Base-by-base conservation (phyloP, 495 filamentous ascomycete species). In the Hypoxylon subgilvum region DNA sequence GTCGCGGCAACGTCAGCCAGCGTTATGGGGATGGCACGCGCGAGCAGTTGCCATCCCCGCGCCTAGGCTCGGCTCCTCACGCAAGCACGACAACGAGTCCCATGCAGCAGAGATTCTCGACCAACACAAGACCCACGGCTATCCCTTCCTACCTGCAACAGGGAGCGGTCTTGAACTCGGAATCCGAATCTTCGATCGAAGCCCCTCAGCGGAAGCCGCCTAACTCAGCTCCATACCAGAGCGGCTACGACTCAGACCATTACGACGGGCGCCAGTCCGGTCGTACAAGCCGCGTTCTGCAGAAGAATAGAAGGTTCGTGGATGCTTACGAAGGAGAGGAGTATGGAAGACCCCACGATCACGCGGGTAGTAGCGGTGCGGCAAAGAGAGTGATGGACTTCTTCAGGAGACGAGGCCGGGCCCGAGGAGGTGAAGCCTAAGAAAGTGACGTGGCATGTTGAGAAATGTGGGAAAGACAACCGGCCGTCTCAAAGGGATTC, bases 321-420 rank as follows among this genome's bases (percentile, higher is more conserved):
- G 91, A 97, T 61, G 91, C 90, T n/a, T 96, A 92, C 66, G 92
- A 96, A 62, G 84, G 86, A 43, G 85, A 87, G 51, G 79, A 83
- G 42, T 82, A 85, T 50, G 74, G 75, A 30, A 72, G 86, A 6
- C 82, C 86, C 10, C 73, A 71, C 38, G 77, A 82, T 48, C 85
- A 91, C 69, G 86, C 84, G 3, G 94, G 93, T 23, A 94, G 88
- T 66, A 89, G 84, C 50, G 90, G 91, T 27, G 88, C 91, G 12
- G 91, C 92, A 13, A 85, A 90, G 61, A 87, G 89, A 65, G 94
- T 98, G 40, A 98, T 98, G 94, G 94, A 97, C 73, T 94, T 96
- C 72, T 98, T 98, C 77, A 83, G 94, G 65, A 78, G 92, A 68
- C 82, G 92, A 57, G 90, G 90, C 25, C 91, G 85, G 71, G 90